Evolutionary conservation across 306 rosid species (phyloP).

Genomic region (Fragaria nilgerrensis): DNA sequence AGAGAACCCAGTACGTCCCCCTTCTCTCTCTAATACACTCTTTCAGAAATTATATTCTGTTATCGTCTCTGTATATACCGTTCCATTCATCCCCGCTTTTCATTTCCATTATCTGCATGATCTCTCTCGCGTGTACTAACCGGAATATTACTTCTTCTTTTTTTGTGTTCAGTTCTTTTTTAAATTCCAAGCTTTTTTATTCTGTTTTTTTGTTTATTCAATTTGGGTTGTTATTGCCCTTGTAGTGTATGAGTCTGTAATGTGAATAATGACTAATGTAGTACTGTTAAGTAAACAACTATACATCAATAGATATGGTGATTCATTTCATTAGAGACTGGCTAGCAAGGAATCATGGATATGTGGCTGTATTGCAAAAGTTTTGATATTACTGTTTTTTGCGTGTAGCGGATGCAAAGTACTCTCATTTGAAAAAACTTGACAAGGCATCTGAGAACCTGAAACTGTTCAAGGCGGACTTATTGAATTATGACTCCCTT

Average conservation of each 20-base stretch:
- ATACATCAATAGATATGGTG: neutral
- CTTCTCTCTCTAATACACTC: too few species aligned
- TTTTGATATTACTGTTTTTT: neutral
- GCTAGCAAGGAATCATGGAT: neutral
- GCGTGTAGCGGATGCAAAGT: conserved; percentile 29
- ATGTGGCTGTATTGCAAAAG: neutral
- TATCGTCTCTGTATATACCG: neutral
- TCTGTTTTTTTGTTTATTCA: neutral
- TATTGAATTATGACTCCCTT: conserved; percentile 40
- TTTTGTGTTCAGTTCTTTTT: neutral
- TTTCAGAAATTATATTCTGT: neutral
- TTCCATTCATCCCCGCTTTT: too few species aligned
- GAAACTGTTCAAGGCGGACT: conserved; percentile 35
- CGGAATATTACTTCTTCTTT: too few species aligned
- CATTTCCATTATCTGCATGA: neutral
- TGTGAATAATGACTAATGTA: neutral
- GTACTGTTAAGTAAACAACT: neutral
- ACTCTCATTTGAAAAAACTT: conserved; percentile 33
- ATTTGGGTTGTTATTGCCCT: neutral
- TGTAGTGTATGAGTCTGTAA: neutral
- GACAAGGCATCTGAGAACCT: conserved; percentile 36
- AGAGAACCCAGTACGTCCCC: conserved; percentile 47
- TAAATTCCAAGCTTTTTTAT: neutral
- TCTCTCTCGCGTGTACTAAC: neutral
- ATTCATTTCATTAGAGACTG: neutral